phyloP scores from a whole-genome alignment of 768 basidiomycete genomes.

The Boletus vinaceobasis region DNA sequence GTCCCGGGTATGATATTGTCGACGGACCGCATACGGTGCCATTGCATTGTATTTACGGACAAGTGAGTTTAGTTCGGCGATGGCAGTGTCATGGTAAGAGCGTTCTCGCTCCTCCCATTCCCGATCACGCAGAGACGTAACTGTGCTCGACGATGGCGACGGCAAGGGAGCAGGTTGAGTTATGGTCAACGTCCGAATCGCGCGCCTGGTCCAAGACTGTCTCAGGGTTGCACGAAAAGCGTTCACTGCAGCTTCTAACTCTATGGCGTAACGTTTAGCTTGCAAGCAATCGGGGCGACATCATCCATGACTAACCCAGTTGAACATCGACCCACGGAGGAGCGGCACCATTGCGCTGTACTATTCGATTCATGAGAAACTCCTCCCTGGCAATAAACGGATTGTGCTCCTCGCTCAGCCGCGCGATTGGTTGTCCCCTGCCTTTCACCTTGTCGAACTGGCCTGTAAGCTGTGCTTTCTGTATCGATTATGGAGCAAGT shows the following conservation, averaged over 20 bases:
- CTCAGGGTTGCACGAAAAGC: constrained; percentile 64
- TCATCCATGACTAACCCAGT: constrained; percentile 43
- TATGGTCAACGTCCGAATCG: constrained; percentile 56
- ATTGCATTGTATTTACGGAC: constrained; percentile 78
- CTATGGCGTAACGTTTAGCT: constrained; percentile 33
- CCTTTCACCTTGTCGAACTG: constrained; percentile 72
- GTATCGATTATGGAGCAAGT: constrained; percentile 1
- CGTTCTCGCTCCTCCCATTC: constrained; percentile 70
- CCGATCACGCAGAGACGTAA: constrained; percentile 51
- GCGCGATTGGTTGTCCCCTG: constrained; percentile 49
- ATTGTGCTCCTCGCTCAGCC: constrained; percentile 47
- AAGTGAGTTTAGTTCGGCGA: constrained; percentile 69
- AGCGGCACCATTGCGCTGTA: constrained; percentile 75
- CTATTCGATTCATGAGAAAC: constrained; percentile 82
- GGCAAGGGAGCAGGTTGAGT: constrained; percentile 40
- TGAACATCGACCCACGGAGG: constrained; percentile 89
- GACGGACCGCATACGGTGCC: constrained; percentile 75
- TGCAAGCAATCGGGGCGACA: not conserved
- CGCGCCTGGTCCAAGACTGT: constrained; percentile 73
- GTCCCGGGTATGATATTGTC: constrained; percentile 53
- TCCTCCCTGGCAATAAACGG: constrained; percentile 74
- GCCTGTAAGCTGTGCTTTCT: constrained; percentile 68
- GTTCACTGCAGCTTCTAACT: constrained; percentile 59
- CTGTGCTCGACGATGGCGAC: constrained; percentile 33
- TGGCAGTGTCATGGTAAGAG: constrained; percentile 63